Percentiles rank a stretch among this genome's conserved stretches.
Conservation (phyloP, 2,329 filamentous ascomycete species). For the Aspergillus nomiae region DNA sequence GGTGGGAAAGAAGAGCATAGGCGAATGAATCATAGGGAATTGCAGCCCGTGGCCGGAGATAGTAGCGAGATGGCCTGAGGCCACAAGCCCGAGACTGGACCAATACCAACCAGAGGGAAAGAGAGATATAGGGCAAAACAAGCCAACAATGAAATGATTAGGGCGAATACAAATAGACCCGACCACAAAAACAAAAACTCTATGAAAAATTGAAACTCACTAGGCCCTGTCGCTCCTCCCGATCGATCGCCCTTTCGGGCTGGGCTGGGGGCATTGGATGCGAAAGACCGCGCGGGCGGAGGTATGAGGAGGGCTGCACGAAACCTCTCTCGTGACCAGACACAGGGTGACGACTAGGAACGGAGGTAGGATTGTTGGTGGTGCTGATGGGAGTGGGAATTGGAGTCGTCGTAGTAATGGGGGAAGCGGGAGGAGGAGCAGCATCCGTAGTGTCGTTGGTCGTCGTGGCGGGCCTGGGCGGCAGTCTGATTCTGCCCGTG, state of each 20-base stretch:
- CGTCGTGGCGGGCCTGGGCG: constrained; percentile 17
- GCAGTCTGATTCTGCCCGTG: constrained; percentile 29
- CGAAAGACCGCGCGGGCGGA: constrained; percentile 43
- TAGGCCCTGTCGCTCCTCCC: constrained; percentile 53
- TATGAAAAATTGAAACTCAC: constrained; percentile 36
- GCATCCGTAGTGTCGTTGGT: neutral
- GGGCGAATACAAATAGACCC: constrained; percentile 1
- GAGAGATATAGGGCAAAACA: neutral
- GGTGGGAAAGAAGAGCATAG: neutral
- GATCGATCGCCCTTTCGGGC: constrained; percentile 49
- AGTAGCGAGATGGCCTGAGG: neutral
- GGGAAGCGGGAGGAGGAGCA: constrained; percentile 3
- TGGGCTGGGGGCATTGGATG: constrained; percentile 44
- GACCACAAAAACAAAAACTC: constrained; percentile 8
- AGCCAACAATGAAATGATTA: constrained; percentile 1
- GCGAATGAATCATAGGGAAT: neutral
- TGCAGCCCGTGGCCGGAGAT: neutral
- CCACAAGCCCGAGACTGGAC: neutral
- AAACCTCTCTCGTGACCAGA: constrained; percentile 48
- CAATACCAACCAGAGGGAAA: neutral
- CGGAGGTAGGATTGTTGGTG: constrained; percentile 7
- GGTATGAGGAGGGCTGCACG: constrained; percentile 52
- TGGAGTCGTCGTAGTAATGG: constrained; percentile 1
- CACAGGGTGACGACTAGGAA: constrained; percentile 13
- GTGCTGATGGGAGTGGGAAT: constrained; percentile 7